phyloP scores from a whole-genome alignment of 768 basidiomycete species.

The Mycena indigotica region DNA sequence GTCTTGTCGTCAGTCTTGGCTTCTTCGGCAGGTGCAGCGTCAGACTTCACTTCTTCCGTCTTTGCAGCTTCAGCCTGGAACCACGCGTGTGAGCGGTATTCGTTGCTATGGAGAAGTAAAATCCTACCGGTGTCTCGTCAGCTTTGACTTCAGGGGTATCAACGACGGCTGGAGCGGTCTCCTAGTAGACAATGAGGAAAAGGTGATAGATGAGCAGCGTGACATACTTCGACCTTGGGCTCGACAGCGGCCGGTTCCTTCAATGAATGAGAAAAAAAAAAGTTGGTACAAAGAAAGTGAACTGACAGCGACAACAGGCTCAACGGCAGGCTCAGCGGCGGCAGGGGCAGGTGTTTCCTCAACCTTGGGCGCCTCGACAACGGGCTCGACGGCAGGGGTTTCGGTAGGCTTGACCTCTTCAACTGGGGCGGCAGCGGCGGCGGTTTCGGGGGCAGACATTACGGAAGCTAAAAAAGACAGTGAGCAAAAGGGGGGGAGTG shows the following conservation, averaged over 20 bases:
- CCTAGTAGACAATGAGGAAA: conserved; percentile 31
- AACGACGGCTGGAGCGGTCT: conserved; percentile 30
- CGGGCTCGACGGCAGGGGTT: conserved; percentile 40
- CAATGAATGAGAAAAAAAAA: conserved; percentile 10
- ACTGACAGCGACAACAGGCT: not conserved
- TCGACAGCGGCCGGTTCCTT: conserved; percentile 25
- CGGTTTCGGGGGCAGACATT: conserved; percentile 81
- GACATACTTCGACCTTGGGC: conserved; percentile 24
- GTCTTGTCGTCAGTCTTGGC: conserved; percentile 47
- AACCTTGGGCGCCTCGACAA: conserved; percentile 42
- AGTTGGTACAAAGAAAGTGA: conserved; percentile 4
- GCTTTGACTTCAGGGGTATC: conserved; percentile 39
- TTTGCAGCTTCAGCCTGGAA: too few relatives aligned
- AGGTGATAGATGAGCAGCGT: not conserved
- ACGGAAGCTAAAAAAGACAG: conserved; percentile 54
- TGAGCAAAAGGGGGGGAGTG: conserved; percentile 19
- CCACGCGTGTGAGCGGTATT: too few relatives aligned
- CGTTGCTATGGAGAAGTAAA: too few relatives aligned
- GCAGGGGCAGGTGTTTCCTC: conserved; percentile 44
- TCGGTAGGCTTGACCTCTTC: conserved; percentile 60
- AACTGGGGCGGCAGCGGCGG: conserved; percentile 43
- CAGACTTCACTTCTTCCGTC: conserved; percentile 49
- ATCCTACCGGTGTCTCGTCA: conserved; percentile 36
- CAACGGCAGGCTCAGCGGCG: not conserved
- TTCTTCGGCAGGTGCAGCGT: conserved; percentile 46